Evolutionary conservation across 495 filamentous ascomycete genomes (phyloP).

Genomic region (Talaromyces liani): DNA sequence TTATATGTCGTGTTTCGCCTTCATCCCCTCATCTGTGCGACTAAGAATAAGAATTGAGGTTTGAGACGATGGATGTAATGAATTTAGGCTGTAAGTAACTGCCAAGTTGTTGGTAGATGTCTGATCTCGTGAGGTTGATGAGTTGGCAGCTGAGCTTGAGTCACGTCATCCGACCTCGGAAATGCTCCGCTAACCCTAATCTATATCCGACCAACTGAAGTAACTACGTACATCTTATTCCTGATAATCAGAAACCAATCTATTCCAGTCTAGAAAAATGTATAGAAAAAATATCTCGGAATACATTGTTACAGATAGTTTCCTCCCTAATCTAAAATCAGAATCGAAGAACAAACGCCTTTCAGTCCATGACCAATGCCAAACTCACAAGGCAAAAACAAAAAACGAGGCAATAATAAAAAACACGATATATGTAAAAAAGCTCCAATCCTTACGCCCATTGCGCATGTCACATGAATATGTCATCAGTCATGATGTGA

Average conservation of each 20-base stretch:
- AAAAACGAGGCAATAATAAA: not conserved
- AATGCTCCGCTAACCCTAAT: not conserved
- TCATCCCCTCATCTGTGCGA: not conserved
- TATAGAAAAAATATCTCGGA: not conserved
- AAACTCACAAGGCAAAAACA: not conserved
- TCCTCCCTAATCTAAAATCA: not conserved
- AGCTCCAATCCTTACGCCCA: constrained; percentile 28
- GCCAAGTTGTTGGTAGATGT: not conserved
- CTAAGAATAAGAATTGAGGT: not conserved
- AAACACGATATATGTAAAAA: constrained; percentile 9
- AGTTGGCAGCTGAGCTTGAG: not conserved
- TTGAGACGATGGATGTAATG: not conserved
- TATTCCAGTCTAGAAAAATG: not conserved
- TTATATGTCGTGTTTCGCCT: not conserved
- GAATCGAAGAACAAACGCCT: not conserved
- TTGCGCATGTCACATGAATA: constrained; percentile 6
- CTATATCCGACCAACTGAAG: not conserved
- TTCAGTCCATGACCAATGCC: constrained; percentile 3
- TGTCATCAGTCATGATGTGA: constrained; percentile 9
- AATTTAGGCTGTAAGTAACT: not conserved
- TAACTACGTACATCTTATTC: too few relatives aligned
- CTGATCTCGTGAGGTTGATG: not conserved
- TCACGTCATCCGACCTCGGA: not conserved
- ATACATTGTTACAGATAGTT: not conserved
- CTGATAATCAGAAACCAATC: not conserved